Conservation (phyloP, 805 yeast genomes). For the Ogataea salicorniae region DNA sequence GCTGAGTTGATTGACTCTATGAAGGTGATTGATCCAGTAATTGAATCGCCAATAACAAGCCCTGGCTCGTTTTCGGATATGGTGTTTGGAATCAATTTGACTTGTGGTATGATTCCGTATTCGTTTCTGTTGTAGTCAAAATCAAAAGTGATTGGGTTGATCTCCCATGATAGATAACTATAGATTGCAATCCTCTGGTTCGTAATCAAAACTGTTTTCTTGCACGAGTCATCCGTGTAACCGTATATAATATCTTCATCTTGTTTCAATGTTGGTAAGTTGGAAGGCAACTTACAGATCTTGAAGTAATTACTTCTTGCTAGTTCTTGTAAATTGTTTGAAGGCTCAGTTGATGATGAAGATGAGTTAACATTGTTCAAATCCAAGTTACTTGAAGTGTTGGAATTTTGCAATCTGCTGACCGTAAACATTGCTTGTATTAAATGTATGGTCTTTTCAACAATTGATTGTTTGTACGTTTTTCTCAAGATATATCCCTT, state of each 20-base stretch:
- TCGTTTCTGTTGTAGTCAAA: conserved; percentile 36
- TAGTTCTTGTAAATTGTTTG: conserved; percentile 35
- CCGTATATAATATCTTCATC: conserved; percentile 19
- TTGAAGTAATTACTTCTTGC: conserved; percentile 55
- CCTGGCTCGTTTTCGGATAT: conserved; percentile 58
- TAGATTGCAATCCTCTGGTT: conserved; percentile 58
- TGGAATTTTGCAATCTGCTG: conserved; percentile 11
- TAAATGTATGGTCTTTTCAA: background rate
- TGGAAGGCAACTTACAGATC: conserved; percentile 50
- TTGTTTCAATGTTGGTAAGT: conserved; percentile 39
- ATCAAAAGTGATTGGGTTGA: conserved; percentile 50
- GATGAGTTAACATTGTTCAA: no score
- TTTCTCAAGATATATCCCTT: background rate
- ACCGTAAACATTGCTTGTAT: conserved; percentile 3
- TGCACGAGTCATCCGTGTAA: conserved; percentile 22
- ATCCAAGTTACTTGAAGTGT: no score
- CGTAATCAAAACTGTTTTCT: conserved; percentile 33
- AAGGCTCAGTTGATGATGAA: background rate
- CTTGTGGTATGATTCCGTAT: conserved; percentile 40
- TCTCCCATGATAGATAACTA: conserved; percentile 60
- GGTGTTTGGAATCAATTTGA: conserved; percentile 55
- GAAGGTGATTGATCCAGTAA: conserved; percentile 55
- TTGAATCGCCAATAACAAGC: conserved; percentile 55
- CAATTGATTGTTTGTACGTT: background rate
- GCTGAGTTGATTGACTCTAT: conserved; percentile 73